Percentiles rank a stretch among this genome's conserved stretches.
These are phyloP conservation scores for Dactylellina sp. DNA, from an alignment of 2,329 filamentous ascomycete species.

Conservation along the genomic window DNA sequence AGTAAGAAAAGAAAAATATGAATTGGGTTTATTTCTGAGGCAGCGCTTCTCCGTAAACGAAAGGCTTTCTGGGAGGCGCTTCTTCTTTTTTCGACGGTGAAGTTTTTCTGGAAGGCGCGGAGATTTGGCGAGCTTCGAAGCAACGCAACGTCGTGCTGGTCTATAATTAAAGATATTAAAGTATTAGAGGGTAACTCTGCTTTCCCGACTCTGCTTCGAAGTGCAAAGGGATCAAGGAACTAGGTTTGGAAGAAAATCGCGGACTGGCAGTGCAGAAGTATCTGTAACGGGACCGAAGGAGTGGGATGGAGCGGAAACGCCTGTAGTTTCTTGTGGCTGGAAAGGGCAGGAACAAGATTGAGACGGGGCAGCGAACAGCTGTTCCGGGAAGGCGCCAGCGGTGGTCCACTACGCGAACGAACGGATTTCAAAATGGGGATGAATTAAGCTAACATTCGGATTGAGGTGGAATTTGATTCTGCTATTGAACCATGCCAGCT, in stretches of 20 bases:
- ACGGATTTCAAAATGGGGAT: constrained; percentile 47
- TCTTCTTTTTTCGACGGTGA: constrained; percentile 9
- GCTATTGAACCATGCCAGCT: constrained; percentile 17
- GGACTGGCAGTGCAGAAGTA: constrained; percentile 21
- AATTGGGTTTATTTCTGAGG: constrained; percentile 23
- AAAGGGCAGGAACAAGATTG: constrained; percentile 57
- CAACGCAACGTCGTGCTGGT: constrained; percentile 47
- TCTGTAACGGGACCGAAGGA: constrained; percentile 43
- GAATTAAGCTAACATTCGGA: constrained; percentile 45
- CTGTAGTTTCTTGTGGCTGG: constrained; percentile 53
- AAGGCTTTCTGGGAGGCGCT: constrained; percentile 27
- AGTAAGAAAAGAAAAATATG: constrained; percentile 23
- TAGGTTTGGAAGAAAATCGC: constrained; percentile 4
- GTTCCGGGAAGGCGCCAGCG: constrained; percentile 52
- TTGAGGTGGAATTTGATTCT: constrained; percentile 43
- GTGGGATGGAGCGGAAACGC: constrained; percentile 54
- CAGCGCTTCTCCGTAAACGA: constrained; percentile 42
- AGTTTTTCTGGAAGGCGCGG: constrained; percentile 45
- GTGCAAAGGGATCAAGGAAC: constrained; percentile 26
- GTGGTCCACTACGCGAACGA: constrained; percentile 39
- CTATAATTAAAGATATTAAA: neutral
- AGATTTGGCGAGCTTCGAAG: constrained; percentile 26
- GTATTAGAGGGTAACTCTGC: constrained; percentile 3
- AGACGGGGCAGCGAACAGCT: constrained; percentile 46
- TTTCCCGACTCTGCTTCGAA: constrained; percentile 25